phyloP scores from a whole-genome alignment of 2,329 filamentous ascomycete genomes.

The Capronia coronata region DNA sequence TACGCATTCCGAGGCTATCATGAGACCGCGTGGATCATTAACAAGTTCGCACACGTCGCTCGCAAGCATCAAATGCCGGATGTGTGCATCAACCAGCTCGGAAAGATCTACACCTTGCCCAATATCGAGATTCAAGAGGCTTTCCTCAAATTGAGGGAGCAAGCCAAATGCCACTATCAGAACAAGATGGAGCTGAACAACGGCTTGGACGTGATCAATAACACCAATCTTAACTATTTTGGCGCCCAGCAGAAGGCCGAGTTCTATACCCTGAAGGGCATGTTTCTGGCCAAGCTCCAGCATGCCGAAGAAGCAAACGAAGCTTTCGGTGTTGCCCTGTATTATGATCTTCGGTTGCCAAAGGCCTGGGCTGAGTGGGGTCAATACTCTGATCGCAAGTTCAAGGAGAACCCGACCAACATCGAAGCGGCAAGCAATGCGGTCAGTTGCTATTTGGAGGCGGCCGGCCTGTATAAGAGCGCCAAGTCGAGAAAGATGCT shows the following conservation, averaged over 20 bases:
- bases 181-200: slow-evolving; percentile 86
- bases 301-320: slow-evolving; percentile 88
- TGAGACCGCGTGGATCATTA: slow-evolving; percentile 99
- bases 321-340: slow-evolving; percentile 89
- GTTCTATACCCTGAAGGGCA: slow-evolving; percentile 98
- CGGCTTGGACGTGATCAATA: slow-evolving; percentile 97
- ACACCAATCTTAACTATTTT: slow-evolving; percentile 98
- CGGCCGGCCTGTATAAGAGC: slow-evolving; percentile 93
- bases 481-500: slow-evolving; percentile 92
- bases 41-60: slow-evolving; percentile 94
- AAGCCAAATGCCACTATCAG: slow-evolving; percentile 98
- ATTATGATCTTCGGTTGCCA: slow-evolving; percentile 88
- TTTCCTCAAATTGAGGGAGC: slow-evolving; percentile 95
- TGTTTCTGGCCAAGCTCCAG: slow-evolving; percentile 93
- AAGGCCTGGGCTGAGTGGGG: slow-evolving; percentile 99
- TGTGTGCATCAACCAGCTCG: slow-evolving; percentile 94
- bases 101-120: slow-evolving; percentile 94
- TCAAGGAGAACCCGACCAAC: slow-evolving; percentile 81
- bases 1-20: slow-evolving; percentile 97
- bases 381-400: slow-evolving; percentile 92
- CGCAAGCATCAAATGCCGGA: slow-evolving; percentile 94
- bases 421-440: slow-evolving; percentile 82
- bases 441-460: slow-evolving; percentile 91
- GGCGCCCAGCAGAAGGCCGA: slow-evolving; percentile 93
- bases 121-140: slow-evolving; percentile 99